A percentile compares a stretch with the other conserved stretches of the same genome.
Conservation (phyloP, 2,329 filamentous ascomycete species). For the Diaporthe caulivora region DNA sequence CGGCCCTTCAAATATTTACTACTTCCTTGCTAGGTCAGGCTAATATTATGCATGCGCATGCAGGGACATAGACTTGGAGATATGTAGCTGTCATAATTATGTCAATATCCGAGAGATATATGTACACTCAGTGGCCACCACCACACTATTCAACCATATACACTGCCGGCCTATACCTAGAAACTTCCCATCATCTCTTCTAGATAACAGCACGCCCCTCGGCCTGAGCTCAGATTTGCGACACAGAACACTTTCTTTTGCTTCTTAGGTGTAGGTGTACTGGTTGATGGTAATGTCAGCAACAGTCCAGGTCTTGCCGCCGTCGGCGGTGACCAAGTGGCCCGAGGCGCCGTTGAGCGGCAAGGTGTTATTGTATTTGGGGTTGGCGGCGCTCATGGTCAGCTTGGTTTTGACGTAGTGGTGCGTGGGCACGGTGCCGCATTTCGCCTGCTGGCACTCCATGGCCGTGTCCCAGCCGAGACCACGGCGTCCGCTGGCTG, state of each 20-base stretch:
- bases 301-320: constrained; percentile 58
- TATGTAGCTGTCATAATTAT: background rate
- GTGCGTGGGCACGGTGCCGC: constrained; percentile 55
- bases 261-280: constrained; percentile 39
- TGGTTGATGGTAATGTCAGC: constrained; percentile 51
- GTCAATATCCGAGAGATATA: background rate
- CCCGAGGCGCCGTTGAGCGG: constrained; percentile 49
- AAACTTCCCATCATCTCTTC: background rate
- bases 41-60: background rate
- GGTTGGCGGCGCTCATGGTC: constrained; percentile 45
- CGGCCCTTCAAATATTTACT: background rate
- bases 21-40: background rate
- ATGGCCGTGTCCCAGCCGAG: constrained; percentile 43
- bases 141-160: background rate
- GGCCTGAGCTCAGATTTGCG: too few species aligned
- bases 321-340: constrained; percentile 45
- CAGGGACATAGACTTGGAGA: background rate
- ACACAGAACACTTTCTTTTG: too few species aligned
- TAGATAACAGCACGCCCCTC: too few species aligned
- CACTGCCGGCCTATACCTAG: background rate
- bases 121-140: background rate
- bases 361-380: constrained; percentile 54
- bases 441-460: constrained; percentile 53
- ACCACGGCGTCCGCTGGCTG: constrained; percentile 37
- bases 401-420: constrained; percentile 56